Evolutionary conservation across 2,329 filamentous ascomycete genomes (phyloP), one percentile per base, ranked within the genome.

Genomic region (Nemania abortiva): DNA sequence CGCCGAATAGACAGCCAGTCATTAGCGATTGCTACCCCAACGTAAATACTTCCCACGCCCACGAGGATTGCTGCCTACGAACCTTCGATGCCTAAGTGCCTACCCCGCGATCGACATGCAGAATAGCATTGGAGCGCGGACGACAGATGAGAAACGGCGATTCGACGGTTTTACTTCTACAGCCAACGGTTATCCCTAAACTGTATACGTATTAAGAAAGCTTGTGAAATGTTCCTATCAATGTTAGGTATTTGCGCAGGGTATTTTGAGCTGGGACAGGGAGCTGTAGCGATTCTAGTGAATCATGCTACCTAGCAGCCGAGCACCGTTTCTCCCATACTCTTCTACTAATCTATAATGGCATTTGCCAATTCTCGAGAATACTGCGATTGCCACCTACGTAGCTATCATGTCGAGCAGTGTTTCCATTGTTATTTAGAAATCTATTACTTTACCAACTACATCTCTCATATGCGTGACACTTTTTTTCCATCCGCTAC

Each of bases 1-100:
- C 57, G 52, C 39, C 63, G 39, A 47, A 45, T 10, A 29, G 20
- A 15, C 47, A 27, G 9, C 27, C 45, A 34, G 39, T 7, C 39
- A 18, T 50, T 15, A 6, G 39, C 50, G 52, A 47, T 42, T 47
- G 24, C 20, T 53, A 18, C 45, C 27, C 31, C 13, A 3, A 22
- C 9, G 18, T 24, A 10, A 57, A 50, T 45, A 6, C 29, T 55
- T 54, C 13, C 27, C 34, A 57, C 61, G 50, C 20, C 29, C 47
- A 63, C 53, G 66, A 55, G 58, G 47, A 22, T 37, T 66, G 67
- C 50, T 69, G 67, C 67, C 58, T 69, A 52, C n/a, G n/a, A 31
- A 49, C 6, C 54, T 47, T 60, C 7, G 63, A 42, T 29, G 63
- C 67, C 63, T 63, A 3, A 53, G 3, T 31, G 4, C 50, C 27